Base-by-base conservation (phyloP, 805 yeast genomes). In the Scheffersomyces amazonensis region DNA sequence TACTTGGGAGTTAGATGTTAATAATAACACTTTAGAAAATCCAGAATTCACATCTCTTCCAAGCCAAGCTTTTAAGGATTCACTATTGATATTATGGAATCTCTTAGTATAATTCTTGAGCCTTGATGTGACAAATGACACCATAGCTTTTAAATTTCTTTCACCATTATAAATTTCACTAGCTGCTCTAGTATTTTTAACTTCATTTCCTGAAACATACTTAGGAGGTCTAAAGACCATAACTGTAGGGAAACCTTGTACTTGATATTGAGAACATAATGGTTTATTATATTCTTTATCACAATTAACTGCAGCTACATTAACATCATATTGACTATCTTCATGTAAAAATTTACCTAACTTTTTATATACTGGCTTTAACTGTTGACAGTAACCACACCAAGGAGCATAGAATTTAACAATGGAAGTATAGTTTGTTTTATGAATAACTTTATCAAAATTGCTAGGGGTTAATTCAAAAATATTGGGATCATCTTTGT, bases 331-430 rank as follows among this genome's bases (percentile, higher is more conserved):
- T 41, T 65, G 54, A 27, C 65, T 56, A 31, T 66, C 71, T 5
- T 76, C 77, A 20, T 75, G 73, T 5, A 86, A 65, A 20, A 64
- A 58, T 36, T 75, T 76, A 5, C 86, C 95, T 11, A 82, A 78
- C 53, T 81, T 81, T 34, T 69, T 66, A 59, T 71, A 83, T 2
- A 78, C 78, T 3, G 84, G 81, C 41, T 80, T 76, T 35, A 91
- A 66, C 40, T 79, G 74, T 51, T 81, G 75, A 63, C 99, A 91
- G 61, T 91, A 88, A 4, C 97, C 96, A 68, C 99, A 91, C 98
- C 98, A 90, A 27, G 97, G 96, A 4, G 98, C 97, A 60, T 84
- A 90, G 61, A 90, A 90, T 65, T 89, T 89, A 16, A 88, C 89
- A 15, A 89, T 64, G 1, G 96, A 63, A 2, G 95, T 84, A 51